Conservation (phyloP, 345 rosid species). For the Eucalyptus lansdowneana region DNA sequence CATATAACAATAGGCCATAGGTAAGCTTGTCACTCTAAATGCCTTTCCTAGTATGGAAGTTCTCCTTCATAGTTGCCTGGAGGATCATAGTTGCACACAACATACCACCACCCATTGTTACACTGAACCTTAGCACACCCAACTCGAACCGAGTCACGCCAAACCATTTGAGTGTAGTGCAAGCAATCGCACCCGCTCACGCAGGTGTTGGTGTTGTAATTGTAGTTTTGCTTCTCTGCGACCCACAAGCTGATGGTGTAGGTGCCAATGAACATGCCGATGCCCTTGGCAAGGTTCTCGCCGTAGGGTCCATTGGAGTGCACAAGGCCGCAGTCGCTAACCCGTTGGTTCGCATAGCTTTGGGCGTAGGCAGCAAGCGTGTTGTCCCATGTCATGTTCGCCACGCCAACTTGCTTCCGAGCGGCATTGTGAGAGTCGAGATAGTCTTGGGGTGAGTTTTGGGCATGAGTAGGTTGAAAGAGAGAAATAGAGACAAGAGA, state of each 20-base stretch:
- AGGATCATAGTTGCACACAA: constrained; percentile 6
- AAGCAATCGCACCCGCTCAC: background rate
- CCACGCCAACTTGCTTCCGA: constrained; percentile 5
- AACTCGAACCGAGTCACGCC: background rate
- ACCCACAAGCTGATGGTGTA: constrained; percentile 11
- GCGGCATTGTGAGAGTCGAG: constrained; percentile 3
- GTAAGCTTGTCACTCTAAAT: background rate
- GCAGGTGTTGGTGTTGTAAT: background rate
- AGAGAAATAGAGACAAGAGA: background rate
- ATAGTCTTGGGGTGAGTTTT: constrained; percentile 1
- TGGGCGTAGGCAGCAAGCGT: constrained; percentile 2
- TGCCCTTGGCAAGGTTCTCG: constrained; percentile 13
- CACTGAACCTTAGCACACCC: constrained; percentile 15
- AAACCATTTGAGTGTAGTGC: constrained; percentile 24
- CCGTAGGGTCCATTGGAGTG: constrained; percentile 24
- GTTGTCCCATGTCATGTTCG: background rate
- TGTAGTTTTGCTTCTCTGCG: constrained; percentile 2
- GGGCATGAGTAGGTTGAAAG: background rate
- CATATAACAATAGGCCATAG: background rate
- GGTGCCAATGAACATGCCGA: background rate
- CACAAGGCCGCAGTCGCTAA: background rate
- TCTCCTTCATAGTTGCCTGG: background rate
- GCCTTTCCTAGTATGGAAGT: background rate
- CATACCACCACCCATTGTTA: constrained; percentile 1
- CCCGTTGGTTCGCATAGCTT: background rate